Conservation (phyloP, 139 green algal genomes). For the Chlorella sp. region DNA sequence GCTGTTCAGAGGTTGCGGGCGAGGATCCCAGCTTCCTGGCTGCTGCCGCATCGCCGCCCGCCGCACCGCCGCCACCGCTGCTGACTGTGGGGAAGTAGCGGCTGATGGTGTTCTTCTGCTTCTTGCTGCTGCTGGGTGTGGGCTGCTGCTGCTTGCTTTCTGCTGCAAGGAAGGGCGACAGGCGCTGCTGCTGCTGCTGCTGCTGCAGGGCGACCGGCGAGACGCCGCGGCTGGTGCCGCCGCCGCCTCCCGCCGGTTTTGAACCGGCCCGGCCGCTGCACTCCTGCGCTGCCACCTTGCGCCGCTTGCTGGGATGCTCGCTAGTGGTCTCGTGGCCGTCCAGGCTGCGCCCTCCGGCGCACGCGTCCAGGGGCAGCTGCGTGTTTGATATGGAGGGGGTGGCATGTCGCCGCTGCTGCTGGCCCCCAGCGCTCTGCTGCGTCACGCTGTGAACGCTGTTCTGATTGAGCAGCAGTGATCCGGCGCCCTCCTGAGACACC, state of each 20-base stretch:
- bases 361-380: background rate
- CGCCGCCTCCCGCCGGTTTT: background rate
- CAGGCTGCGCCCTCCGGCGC: background rate
- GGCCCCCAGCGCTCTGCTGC: slow-evolving; percentile 8
- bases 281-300: background rate
- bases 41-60: background rate
- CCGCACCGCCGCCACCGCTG: slow-evolving; percentile 6
- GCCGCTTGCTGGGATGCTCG: slow-evolving; percentile 28
- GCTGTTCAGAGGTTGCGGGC: slow-evolving; percentile 8
- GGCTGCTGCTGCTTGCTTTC: slow-evolving; percentile 1
- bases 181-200: slow-evolving; percentile 7
- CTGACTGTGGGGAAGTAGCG: slow-evolving; percentile 30
- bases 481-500: background rate
- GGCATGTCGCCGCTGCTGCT: slow-evolving; percentile 3
- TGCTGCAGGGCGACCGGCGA: background rate
- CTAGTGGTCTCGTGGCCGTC: slow-evolving; percentile 18
- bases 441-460: slow-evolving; percentile 45
- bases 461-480: slow-evolving; percentile 13
- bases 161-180: slow-evolving; percentile 30
- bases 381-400: slow-evolving; percentile 16
- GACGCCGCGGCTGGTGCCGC: background rate
- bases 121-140: slow-evolving; percentile 39
- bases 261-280: background rate
- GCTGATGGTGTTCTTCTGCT: slow-evolving; percentile 50
- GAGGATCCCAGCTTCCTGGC: background rate